Evolutionary conservation across 2,329 filamentous ascomycete genomes (phyloP).

Genomic region (Claviceps monticola): DNA sequence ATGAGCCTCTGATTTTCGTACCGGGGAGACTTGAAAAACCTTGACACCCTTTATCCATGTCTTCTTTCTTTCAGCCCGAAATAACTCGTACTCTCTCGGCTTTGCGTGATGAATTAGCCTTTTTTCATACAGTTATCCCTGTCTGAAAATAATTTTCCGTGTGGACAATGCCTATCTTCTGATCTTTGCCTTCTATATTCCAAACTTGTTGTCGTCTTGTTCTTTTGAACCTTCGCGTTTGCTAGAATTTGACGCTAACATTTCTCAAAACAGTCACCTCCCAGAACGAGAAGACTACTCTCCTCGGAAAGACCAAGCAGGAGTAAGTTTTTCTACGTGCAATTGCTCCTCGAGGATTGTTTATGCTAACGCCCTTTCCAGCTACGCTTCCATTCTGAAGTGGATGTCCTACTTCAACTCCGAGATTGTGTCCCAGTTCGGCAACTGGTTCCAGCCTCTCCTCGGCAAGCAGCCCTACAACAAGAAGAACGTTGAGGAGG

Average conservation of each 20-base stretch:
- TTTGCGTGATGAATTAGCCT: conserved; percentile 55
- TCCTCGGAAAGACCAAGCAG: conserved; percentile 99
- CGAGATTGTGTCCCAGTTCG: conserved; percentile 63
- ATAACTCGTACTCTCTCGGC: neutral
- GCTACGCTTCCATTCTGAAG: conserved; percentile 89
- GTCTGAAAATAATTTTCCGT: conserved; percentile 64
- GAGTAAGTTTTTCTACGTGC: conserved; percentile 45
- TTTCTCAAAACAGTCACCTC: conserved; percentile 59
- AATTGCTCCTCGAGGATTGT: too few species aligned
- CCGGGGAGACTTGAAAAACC: neutral
- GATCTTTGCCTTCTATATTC: conserved; percentile 30
- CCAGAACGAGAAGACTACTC: conserved; percentile 99
- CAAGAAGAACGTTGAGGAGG: conserved; percentile 90
- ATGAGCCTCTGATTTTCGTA: neutral
- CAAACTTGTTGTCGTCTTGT: too few species aligned
- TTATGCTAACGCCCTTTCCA: conserved; percentile 18
- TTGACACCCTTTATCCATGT: neutral
- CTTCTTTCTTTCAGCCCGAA: neutral
- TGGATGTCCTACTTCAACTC: conserved; percentile 97
- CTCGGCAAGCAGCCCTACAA: conserved; percentile 77
- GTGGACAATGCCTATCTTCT: conserved; percentile 89
- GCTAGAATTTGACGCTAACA: conserved; percentile 16
- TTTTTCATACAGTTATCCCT: conserved; percentile 92
- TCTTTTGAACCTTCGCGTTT: neutral
- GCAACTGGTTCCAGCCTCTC: conserved; percentile 76